These are phyloP conservation scores for Boletus reticulatus DNA, from an alignment of 768 basidiomycete species.

Conservation along the genomic window DNA sequence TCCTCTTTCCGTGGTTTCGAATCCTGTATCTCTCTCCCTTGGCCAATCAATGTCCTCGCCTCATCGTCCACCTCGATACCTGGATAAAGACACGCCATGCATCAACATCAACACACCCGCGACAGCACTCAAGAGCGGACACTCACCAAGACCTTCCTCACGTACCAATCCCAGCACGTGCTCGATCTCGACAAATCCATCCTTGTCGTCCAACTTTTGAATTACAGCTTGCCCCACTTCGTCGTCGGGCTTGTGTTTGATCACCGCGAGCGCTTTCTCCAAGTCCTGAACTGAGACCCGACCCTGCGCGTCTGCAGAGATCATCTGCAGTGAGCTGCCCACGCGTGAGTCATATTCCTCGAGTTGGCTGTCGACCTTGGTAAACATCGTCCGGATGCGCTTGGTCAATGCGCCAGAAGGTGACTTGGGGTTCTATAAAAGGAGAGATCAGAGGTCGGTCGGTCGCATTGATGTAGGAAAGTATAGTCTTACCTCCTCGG, in stretches of 20 bases:
- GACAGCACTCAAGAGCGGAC: background rate
- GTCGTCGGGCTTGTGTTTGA: constrained; percentile 90
- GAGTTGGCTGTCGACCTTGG: constrained; percentile 90
- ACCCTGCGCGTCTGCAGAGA: constrained; percentile 82
- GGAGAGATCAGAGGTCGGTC: background rate
- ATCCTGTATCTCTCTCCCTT: constrained; percentile 78
- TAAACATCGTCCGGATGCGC: constrained; percentile 93
- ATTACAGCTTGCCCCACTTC: constrained; percentile 84
- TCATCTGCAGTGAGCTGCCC: constrained; percentile 81
- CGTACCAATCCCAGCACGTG: constrained; percentile 88
- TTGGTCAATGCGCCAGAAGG: constrained; percentile 87
- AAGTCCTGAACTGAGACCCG: constrained; percentile 87
- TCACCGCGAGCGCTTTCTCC: constrained; percentile 86
- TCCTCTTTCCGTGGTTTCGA: constrained; percentile 91
- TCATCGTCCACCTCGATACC: constrained; percentile 86
- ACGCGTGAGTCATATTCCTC: constrained; percentile 90
- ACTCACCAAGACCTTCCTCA: constrained; percentile 80
- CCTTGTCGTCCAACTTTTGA: constrained; percentile 94
- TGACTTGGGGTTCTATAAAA: constrained; percentile 69
- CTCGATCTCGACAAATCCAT: constrained; percentile 93
- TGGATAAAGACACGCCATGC: constrained; percentile 19
- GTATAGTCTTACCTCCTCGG: constrained; percentile 64
- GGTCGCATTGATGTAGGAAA: background rate
- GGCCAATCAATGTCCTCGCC: constrained; percentile 77
- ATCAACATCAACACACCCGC: background rate